Evolutionary conservation across 2,329 filamentous ascomycete species (phyloP), one percentile per base, ranked within the genome.

Genomic region (Didymella pomorum): DNA sequence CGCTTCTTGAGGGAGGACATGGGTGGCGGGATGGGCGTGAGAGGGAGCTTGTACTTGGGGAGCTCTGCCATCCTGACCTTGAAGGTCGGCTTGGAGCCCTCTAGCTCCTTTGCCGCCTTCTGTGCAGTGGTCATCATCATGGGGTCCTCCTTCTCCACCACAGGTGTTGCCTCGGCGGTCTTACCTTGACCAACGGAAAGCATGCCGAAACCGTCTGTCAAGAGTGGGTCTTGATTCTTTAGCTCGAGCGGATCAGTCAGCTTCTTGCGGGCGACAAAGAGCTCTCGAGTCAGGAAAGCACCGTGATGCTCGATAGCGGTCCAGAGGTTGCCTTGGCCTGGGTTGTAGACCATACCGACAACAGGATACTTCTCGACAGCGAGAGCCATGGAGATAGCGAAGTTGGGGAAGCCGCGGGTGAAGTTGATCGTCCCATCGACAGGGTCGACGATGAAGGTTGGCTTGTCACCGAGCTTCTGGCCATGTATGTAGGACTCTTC

Each of bases 361-460:
- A 78, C 63, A 1, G 76, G 64, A 56, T 71, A 71, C 59, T 73
- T 73, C 14, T 69, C 64, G 12, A 78, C 18, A 0, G 70, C 71
- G 0, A 78, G 50, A 0, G 71, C 74, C 28, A 78, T 58, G 0
- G 71, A 76, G 41, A 77, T 65, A 8, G 71, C 72, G n/a, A 63
- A 70, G 57, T 78, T 76, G 4, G 70, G 73, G 16, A 77, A 74
- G 12, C 75, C 73, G 44, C 73, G 71, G 8, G 72, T 75, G 65
- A 78, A 78, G 63, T 78, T 78, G 1, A 77, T 68, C 0, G 76
- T 78, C 1, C 76, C 76, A 43, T 78, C 76, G 29, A 79, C 76
- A 6, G 76, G 76, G 37, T 78, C 76, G 29, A 70, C 72, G 7
- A 78, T 65, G 50, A 78, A 76, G 1, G 76, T 78, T 1, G 76